These are phyloP conservation scores for Trichosporon inkin DNA, from an alignment of 1,284 basidiomycete species.

Conservation along the genomic window DNA sequence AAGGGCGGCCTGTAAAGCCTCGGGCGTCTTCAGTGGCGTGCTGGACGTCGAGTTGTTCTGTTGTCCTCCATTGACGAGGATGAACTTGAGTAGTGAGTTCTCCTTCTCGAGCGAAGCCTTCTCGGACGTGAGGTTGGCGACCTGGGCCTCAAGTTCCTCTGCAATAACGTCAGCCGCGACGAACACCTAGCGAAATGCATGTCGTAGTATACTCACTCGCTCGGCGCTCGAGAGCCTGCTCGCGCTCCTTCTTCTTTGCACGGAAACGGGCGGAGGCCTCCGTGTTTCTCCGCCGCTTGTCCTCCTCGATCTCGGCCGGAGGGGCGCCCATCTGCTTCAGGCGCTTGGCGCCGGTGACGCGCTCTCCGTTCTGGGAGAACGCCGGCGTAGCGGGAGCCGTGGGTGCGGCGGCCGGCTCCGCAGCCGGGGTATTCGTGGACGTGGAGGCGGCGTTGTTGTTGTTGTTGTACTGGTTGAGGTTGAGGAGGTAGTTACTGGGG, in stretches of 20 bases:
- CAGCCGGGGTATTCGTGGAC: conserved; percentile 23
- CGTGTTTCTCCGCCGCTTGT: conserved; percentile 88
- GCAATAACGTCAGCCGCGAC: conserved; percentile 4
- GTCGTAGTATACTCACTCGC: conserved; percentile 53
- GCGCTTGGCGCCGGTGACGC: conserved; percentile 41
- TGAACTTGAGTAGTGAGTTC: conserved; percentile 89
- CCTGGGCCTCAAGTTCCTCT: conserved; percentile 78
- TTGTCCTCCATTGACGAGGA: conserved; percentile 74
- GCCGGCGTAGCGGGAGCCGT: conserved; percentile 13
- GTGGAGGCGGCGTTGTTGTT: conserved; percentile 16
- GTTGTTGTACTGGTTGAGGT: conserved; percentile 15
- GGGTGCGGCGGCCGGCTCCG: conserved; percentile 10
- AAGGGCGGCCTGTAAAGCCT: conserved; percentile 33
- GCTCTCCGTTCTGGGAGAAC: conserved; percentile 15
- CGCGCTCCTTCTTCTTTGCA: conserved; percentile 97
- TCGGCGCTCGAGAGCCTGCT: conserved; percentile 82
- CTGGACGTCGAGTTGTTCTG: conserved; percentile 16
- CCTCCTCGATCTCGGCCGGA: conserved; percentile 40
- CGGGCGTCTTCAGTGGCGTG: conserved; percentile 21
- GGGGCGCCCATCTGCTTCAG: conserved; percentile 43
- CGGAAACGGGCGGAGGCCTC: conserved; percentile 96
- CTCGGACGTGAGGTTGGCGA: conserved; percentile 79
- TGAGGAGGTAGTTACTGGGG: conserved; percentile 30
- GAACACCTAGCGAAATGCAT: not conserved
- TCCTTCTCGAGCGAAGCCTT: conserved; percentile 86